Base-by-base conservation (phyloP, 2,329 filamentous ascomycete genomes). In the Pseudogymnoascus sp. region DNA sequence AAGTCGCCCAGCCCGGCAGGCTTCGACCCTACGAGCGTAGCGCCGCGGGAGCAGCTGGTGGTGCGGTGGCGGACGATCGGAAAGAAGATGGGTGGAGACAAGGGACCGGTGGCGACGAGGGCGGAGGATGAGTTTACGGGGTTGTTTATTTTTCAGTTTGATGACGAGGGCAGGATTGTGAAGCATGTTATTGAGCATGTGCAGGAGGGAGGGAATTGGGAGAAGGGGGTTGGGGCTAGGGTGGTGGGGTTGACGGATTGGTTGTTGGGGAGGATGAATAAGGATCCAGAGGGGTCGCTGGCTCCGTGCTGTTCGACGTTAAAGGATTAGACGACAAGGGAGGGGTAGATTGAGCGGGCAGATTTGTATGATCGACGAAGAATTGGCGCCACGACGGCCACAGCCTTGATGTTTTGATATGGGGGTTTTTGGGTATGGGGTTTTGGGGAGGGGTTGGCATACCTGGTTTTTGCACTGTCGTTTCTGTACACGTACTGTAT, bases 151-250 rank as follows among this genome's bases (percentile, higher is more conserved):
- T 99, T 99, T 74, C 91, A 96, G 68, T 99, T 99, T 73, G 95
- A 97, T 72, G 81, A 86, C 56, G 84, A 96, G 70, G 95, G 95
- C 1, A 82, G 91, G 67, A 86, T 99, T 37, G 76, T 89, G 59
- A 91, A 86, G 68, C 95, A 97, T 75, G 96, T 91, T 0, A 97
- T 99, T 71, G 95, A 99, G 76, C 90, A 96, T 76, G 89, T 90
- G 1, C 89, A 97, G 70, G 88, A 95, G 70, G 87, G 88, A 14
- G 85, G 88, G 40, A 86, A 91, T 65, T 96, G 89, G 86, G 93
- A 97, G 70, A 86, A 85, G 66, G 92, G 86, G 14, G 79, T 87
- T n/a, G 85, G 90, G 26, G 88, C 90, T 21, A 90, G 88, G 72
- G 89, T 99, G 19, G 91, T 97, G 14, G 92, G 89, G 13, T 78